Evolutionary conservation across 1,284 basidiomycete genomes (phyloP).

Genomic region (Boletus mariae): DNA sequence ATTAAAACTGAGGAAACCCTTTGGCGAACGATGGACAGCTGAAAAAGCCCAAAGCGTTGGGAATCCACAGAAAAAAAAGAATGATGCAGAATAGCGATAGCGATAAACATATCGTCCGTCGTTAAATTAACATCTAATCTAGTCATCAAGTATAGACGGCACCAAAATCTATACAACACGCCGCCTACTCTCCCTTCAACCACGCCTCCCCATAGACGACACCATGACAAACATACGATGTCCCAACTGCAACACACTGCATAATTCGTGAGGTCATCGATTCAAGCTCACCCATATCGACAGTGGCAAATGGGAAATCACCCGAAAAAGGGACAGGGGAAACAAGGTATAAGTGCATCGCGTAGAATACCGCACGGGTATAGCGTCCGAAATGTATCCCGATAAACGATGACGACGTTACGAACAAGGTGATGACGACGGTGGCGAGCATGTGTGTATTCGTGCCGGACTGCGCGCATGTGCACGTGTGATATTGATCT

Average conservation of each 20-base stretch:
- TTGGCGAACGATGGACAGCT: no score
- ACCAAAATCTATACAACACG: not conserved
- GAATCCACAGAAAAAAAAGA: not conserved
- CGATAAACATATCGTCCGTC: not conserved
- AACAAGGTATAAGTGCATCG: not conserved
- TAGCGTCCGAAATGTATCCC: constrained; percentile 8
- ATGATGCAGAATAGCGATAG: not conserved
- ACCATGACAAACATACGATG: constrained; percentile 34
- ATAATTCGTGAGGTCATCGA: constrained; percentile 4
- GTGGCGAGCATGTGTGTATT: not conserved
- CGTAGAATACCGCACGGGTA: constrained; percentile 1
- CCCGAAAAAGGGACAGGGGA: not conserved
- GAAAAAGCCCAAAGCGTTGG: no score
- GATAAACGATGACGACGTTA: constrained; percentile 5
- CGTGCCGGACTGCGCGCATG: not conserved
- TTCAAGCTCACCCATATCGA: not conserved
- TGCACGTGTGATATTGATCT: constrained; percentile 5
- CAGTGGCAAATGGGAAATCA: not conserved
- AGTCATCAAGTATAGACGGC: not conserved
- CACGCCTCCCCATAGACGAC: not conserved
- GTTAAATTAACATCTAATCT: not conserved
- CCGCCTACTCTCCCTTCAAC: not conserved
- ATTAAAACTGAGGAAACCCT: no score
- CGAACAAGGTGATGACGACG: not conserved
- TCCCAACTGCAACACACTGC: constrained; percentile 21